phyloP scores from a whole-genome alignment of 305 asterid genomes.

The Vinca major region DNA sequence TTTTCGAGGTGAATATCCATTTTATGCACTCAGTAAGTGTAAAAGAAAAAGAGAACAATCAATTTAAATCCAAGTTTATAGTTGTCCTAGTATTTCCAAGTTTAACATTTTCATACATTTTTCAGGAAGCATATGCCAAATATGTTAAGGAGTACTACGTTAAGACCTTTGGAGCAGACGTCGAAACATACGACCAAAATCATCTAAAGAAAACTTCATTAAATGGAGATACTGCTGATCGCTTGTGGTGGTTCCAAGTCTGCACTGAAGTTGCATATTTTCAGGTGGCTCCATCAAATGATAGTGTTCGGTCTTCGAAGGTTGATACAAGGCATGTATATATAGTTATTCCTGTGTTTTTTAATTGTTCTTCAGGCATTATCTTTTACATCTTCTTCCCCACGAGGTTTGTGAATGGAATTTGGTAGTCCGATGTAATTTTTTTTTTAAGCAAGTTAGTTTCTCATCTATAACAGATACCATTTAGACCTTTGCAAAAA shows the following conservation, averaged over 20 bases:
- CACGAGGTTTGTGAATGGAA: not conserved
- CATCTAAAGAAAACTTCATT: constrained; percentile 47
- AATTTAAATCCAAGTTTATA: too few relatives aligned
- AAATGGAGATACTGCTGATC: constrained; percentile 39
- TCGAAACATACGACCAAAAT: constrained; percentile 65
- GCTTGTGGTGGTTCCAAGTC: constrained; percentile 99
- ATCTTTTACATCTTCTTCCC: not conserved
- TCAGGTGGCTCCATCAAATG: constrained; percentile 92
- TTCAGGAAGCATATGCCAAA: constrained; percentile 83
- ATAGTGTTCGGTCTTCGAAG: constrained; percentile 78
- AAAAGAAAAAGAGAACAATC: too few relatives aligned
- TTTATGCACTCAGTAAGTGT: too few relatives aligned
- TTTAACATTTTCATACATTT: constrained; percentile 12
- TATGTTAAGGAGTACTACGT: constrained; percentile 59
- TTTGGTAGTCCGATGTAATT: constrained; percentile 6
- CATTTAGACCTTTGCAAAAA: constrained; percentile 94
- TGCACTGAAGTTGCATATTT: constrained; percentile 98
- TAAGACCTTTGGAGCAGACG: constrained; percentile 39
- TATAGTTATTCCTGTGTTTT: constrained; percentile 1
- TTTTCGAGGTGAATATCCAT: too few relatives aligned
- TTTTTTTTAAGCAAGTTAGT: constrained; percentile 17
- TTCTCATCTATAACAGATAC: constrained; percentile 49
- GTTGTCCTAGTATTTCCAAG: not conserved
- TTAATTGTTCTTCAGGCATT: constrained; percentile 1
- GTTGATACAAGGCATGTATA: constrained; percentile 56